phyloP scores from a whole-genome alignment of 768 basidiomycete genomes.

The Paxillus rubicundulus region DNA sequence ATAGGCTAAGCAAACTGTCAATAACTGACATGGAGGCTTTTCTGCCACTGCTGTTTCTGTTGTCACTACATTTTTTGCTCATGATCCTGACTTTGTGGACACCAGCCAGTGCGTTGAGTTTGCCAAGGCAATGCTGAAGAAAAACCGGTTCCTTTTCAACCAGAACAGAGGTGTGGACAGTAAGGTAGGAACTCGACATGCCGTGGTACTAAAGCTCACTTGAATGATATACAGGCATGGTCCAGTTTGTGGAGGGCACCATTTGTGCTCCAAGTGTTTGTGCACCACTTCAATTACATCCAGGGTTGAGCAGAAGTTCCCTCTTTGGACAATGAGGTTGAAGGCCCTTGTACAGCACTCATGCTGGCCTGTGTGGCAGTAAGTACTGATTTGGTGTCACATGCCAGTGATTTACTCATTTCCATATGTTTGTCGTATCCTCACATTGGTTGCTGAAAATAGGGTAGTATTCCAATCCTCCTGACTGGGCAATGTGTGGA shows the following conservation, averaged over 20 bases:
- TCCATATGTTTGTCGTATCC: slow-evolving; percentile 4
- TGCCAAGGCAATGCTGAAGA: too few relatives aligned
- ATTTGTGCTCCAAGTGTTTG: too few relatives aligned
- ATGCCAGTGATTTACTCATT: neutral
- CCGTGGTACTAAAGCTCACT: too few relatives aligned
- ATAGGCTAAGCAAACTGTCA: too few relatives aligned
- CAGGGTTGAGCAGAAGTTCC: too few relatives aligned
- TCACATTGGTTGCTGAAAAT: slow-evolving; percentile 1
- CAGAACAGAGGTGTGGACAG: neutral
- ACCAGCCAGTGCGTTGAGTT: neutral
- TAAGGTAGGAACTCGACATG: neutral
- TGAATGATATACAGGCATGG: too few relatives aligned
- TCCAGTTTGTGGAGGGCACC: too few relatives aligned
- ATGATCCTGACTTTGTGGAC: neutral
- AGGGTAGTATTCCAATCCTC: neutral
- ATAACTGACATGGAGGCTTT: neutral
- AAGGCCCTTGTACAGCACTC: slow-evolving; percentile 3
- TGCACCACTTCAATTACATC: too few relatives aligned
- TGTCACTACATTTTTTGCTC: neutral
- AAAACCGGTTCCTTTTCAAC: too few relatives aligned
- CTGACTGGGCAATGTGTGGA: slow-evolving; percentile 7
- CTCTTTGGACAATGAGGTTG: too few relatives aligned
- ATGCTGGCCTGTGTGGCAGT: slow-evolving; percentile 5
- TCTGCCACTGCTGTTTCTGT: neutral
- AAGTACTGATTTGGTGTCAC: neutral